A percentile compares a stretch with the other conserved stretches of the same genome.
These are phyloP conservation scores for Skeletonema costatum DNA, from an alignment of 108 stramenopile species.

Conservation along the genomic window DNA sequence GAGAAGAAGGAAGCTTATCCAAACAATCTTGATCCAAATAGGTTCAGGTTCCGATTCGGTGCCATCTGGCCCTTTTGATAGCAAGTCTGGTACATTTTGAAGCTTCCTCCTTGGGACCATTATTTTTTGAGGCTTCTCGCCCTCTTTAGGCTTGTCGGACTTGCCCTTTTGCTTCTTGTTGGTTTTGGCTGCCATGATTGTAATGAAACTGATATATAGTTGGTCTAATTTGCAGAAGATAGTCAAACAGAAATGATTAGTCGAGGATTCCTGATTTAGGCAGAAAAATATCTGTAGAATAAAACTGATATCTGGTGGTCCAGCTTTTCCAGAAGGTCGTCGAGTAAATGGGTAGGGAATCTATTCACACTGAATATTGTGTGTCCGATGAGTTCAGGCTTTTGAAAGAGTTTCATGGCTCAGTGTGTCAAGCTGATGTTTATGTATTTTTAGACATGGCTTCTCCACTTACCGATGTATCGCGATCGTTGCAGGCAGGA, in stretches of 20 bases:
- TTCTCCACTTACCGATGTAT: neutral
- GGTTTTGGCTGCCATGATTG: neutral
- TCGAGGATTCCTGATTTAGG: too few species aligned
- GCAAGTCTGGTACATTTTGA: constrained; percentile 24
- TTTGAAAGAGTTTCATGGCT: neutral
- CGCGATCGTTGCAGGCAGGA: too few species aligned
- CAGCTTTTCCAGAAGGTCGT: neutral
- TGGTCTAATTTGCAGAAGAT: neutral
- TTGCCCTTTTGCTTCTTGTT: neutral
- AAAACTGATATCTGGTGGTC: too few species aligned
- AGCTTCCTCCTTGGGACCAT: constrained; percentile 36
- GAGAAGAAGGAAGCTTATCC: constrained; percentile 17
- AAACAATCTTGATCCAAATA: neutral
- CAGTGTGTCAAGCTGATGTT: neutral
- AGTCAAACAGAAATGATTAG: neutral
- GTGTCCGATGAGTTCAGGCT: neutral
- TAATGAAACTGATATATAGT: neutral
- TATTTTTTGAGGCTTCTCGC: constrained; percentile 7
- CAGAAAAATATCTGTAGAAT: too few species aligned
- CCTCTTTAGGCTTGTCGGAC: neutral
- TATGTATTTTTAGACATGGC: neutral
- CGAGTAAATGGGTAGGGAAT: neutral
- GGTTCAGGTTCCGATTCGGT: constrained; percentile 13
- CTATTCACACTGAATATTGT: neutral
- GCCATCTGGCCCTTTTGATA: constrained; percentile 18